Evolutionary conservation across 225 moss, liverwort and hornwort species (phyloP), one percentile per base, ranked within the genome.

Genomic region (Asterella californica): DNA sequence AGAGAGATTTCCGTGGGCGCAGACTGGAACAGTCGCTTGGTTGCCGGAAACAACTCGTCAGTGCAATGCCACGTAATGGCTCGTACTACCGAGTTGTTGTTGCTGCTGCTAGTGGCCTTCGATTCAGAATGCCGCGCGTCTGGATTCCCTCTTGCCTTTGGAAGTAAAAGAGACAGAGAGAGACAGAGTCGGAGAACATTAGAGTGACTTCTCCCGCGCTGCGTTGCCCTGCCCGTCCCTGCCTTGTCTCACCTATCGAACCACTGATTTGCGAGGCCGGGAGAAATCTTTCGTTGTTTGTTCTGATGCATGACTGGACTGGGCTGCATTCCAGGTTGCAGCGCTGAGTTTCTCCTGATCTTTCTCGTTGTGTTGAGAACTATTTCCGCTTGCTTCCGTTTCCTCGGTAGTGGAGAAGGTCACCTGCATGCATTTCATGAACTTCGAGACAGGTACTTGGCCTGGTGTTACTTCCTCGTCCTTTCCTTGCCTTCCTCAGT

Each of bases 1-100:
- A 3, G 78, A 78, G 78, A 78, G 78, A 78, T 78, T 78, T 33
- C 65, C 78, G 78, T 78, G 78, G 78, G 46, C 47, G 48, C 78
- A 78, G 66, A 66, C n/a, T 42, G 78, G 78, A 78, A 78, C 66
- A 78, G 78, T 65, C 78, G 65, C 78, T 27, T 47, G 78, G 64
- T 78, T 65, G 65, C 78, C 42, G 21, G 47, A 47, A 63, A 76
- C 76, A 62, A 60, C n/a, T n/a, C n/a, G 76, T 45, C 74, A 14
- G 10, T 11, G 2, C 12, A 14, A 38, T 36, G 75, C 75, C 75
- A 37, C 57, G 54, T 75, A 54, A 33, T 72, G 27, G 27, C 33
- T 55, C 24, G 15, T 34, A 32, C 75, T 8, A n/a, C n/a, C n/a
- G n/a, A n/a, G n/a, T n/a, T 54, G 17, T 38, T 15, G 18, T n/a